These are phyloP conservation scores for Imleria badia DNA, from an alignment of 768 basidiomycete genomes.

Conservation along the genomic window DNA sequence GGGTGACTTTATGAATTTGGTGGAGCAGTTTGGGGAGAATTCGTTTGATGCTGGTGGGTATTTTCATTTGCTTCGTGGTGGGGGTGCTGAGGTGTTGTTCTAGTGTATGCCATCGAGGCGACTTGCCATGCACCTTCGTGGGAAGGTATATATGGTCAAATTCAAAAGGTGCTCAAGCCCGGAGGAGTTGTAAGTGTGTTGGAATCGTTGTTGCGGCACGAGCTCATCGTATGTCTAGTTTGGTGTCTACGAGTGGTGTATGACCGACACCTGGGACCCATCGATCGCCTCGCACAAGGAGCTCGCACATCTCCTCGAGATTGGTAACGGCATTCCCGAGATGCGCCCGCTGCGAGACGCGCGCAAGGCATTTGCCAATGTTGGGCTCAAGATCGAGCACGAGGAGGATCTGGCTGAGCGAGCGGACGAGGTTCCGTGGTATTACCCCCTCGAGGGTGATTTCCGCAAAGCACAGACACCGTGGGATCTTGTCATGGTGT, in stretches of 20 bases:
- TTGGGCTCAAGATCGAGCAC: slow-evolving; percentile 85
- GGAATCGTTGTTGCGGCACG: not conserved
- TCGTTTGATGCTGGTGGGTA: slow-evolving; percentile 89
- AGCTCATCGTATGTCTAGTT: slow-evolving; percentile 50
- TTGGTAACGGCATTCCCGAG: slow-evolving; percentile 97
- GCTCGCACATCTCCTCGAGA: slow-evolving; percentile 87
- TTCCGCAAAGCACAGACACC: slow-evolving; percentile 87
- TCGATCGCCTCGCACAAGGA: slow-evolving; percentile 83
- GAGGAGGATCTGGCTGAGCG: slow-evolving; percentile 95
- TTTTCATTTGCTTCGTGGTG: not conserved
- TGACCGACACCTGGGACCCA: slow-evolving; percentile 94
- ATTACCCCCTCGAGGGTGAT: slow-evolving; percentile 96
- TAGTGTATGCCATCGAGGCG: slow-evolving; percentile 98
- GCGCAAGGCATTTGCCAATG: slow-evolving; percentile 72
- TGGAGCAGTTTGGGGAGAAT: slow-evolving; percentile 88
- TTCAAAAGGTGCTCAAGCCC: slow-evolving; percentile 91
- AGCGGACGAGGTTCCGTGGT: slow-evolving; percentile 80
- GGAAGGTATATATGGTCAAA: slow-evolving; percentile 94
- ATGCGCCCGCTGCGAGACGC: slow-evolving; percentile 80
- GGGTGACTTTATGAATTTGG: slow-evolving; percentile 96
- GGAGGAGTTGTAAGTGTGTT: slow-evolving; percentile 80
- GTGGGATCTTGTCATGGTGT: slow-evolving; percentile 88
- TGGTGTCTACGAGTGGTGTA: slow-evolving; percentile 98
- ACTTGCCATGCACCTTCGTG: slow-evolving; percentile 95
- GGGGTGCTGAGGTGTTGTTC: slow-evolving; percentile 5